Conservation (phyloP, 805 yeast species). For the Blastobotrys chiropterorum region DNA sequence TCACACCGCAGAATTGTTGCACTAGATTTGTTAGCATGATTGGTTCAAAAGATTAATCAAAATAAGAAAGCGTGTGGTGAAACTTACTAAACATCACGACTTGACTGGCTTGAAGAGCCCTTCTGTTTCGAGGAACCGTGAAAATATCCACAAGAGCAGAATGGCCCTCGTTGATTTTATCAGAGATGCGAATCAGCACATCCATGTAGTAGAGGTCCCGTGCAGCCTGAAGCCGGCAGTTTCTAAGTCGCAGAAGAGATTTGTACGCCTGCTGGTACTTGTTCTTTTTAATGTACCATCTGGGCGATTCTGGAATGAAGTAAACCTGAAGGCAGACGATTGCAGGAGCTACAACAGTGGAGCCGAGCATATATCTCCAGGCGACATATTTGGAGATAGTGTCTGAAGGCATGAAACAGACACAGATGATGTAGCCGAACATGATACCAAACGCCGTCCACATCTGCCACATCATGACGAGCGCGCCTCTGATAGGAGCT, state of each 20-base stretch:
- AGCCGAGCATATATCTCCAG: slow-evolving; percentile 65
- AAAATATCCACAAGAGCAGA: slow-evolving; percentile 39
- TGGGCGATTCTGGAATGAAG: slow-evolving; percentile 62
- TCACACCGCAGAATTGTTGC: slow-evolving; percentile 90
- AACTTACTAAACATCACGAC: slow-evolving; percentile 73
- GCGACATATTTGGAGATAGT: slow-evolving; percentile 34
- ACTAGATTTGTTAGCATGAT: too few relatives aligned
- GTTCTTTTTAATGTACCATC: slow-evolving; percentile 57
- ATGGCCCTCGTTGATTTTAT: slow-evolving; percentile 32
- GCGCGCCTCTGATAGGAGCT: slow-evolving; percentile 52
- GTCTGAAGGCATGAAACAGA: slow-evolving; percentile 47
- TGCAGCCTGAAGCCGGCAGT: slow-evolving; percentile 49
- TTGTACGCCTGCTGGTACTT: slow-evolving; percentile 44
- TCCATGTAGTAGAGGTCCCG: slow-evolving; percentile 58
- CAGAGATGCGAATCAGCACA: slow-evolving; percentile 41
- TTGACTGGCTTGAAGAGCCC: slow-evolving; percentile 75
- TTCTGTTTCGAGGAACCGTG: slow-evolving; percentile 72
- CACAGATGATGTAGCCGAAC: slow-evolving; percentile 55
- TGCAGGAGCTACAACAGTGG: slow-evolving; percentile 55
- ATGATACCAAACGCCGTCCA: slow-evolving; percentile 71
- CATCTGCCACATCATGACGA: slow-evolving; percentile 68
- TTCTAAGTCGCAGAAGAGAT: slow-evolving; percentile 43
- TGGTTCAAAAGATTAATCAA: too few relatives aligned
- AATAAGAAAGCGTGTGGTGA: too few relatives aligned
- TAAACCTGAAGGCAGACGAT: slow-evolving; percentile 46